Conservation (phyloP, 495 filamentous ascomycete genomes). For the Bombardia bombarda region DNA sequence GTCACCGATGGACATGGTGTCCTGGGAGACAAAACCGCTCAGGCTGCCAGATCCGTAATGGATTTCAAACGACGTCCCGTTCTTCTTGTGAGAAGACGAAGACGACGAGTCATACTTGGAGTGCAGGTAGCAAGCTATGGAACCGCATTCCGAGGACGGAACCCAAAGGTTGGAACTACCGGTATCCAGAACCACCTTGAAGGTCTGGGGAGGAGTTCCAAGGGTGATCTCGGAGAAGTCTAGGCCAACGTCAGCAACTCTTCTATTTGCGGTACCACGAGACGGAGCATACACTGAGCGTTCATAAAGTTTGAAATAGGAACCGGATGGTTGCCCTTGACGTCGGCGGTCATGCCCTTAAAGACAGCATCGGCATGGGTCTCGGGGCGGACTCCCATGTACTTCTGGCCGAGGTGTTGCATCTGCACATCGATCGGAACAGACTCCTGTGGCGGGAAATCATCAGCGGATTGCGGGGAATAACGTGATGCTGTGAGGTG, state of each 20-base stretch:
- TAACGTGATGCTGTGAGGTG: not conserved
- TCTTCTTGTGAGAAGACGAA: constrained; percentile 89
- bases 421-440: constrained; percentile 77
- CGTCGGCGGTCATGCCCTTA: constrained; percentile 61
- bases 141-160: constrained; percentile 79
- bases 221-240: constrained; percentile 96
- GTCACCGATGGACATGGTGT: constrained; percentile 80
- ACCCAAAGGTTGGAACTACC: constrained; percentile 99
- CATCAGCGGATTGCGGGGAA: constrained; percentile 7
- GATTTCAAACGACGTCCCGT: constrained; percentile 89
- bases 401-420: constrained; percentile 77
- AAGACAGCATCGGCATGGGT: constrained; percentile 67
- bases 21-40: constrained; percentile 88
- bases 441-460: constrained; percentile 44
- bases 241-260: constrained; percentile 24
- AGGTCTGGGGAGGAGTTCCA: constrained; percentile 84
- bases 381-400: constrained; percentile 77
- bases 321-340: constrained; percentile 66
- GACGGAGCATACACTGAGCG: constrained; percentile 74
- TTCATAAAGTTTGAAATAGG: constrained; percentile 97
- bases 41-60: constrained; percentile 92
- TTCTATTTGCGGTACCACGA: not conserved
- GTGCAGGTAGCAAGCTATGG: constrained; percentile 98
- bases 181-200: constrained; percentile 98
- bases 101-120: constrained; percentile 86